A percentile compares a stretch with the other conserved stretches of the same genome.
Conservation (phyloP, 768 basidiomycete genomes). For the Omphalotus guepiniiformis region DNA sequence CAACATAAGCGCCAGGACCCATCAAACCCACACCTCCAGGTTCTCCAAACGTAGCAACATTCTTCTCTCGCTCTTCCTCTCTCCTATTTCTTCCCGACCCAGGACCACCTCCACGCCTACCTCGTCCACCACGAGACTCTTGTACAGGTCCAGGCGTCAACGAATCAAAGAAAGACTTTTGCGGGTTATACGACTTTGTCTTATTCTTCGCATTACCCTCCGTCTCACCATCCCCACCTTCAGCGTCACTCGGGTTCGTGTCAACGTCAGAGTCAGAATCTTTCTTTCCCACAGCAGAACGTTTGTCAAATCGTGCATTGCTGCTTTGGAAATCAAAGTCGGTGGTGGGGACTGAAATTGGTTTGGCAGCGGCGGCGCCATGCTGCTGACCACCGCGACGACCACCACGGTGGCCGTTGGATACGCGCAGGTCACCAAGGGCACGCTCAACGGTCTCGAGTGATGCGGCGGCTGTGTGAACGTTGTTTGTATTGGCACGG, state of each 20-base stretch:
- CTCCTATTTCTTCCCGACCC: slow-evolving; percentile 62
- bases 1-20: slow-evolving; percentile 77
- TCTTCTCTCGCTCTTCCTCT: slow-evolving; percentile 81
- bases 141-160: slow-evolving; percentile 32
- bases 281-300: slow-evolving; percentile 29
- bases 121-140: slow-evolving; percentile 27
- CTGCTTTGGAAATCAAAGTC: slow-evolving; percentile 81
- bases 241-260: slow-evolving; percentile 25
- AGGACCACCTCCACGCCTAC: slow-evolving; percentile 38
- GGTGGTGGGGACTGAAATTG: slow-evolving; percentile 65
- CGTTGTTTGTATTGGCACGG: slow-evolving; percentile 23
- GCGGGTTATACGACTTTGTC: slow-evolving; percentile 62
- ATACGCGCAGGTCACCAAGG: slow-evolving; percentile 47
- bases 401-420: slow-evolving; percentile 19
- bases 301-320: slow-evolving; percentile 81
- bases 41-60: slow-evolving; percentile 86
- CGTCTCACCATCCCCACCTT: slow-evolving; percentile 20
- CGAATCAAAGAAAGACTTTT: slow-evolving; percentile 80
- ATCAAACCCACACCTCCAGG: slow-evolving; percentile 74
- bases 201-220: slow-evolving; percentile 35
- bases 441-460: slow-evolving; percentile 63
- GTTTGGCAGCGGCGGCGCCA: slow-evolving; percentile 21
- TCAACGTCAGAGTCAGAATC: slow-evolving; percentile 32
- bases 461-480: slow-evolving; percentile 71
- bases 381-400: slow-evolving; percentile 11